Conservation (phyloP, 208 protist species). For the Novymonas esmeraldas region DNA sequence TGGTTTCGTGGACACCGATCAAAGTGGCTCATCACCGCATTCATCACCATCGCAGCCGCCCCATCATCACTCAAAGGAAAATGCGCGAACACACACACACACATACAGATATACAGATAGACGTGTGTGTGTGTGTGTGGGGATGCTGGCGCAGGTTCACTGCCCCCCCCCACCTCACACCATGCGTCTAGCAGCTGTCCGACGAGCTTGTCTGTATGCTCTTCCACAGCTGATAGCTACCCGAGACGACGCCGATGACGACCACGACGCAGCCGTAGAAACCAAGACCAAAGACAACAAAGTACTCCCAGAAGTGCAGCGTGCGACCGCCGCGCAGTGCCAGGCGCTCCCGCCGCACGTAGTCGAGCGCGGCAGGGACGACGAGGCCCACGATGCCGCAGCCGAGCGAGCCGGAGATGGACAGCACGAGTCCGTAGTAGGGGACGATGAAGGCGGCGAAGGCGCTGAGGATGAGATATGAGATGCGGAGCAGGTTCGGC, state of each 20-base stretch:
- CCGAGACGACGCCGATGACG: conserved; percentile 46
- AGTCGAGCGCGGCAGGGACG: conserved; percentile 55
- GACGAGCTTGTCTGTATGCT: conserved; percentile 46
- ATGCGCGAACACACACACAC: too few relatives aligned
- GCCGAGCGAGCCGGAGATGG: conserved; percentile 52
- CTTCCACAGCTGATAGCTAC: conserved; percentile 51
- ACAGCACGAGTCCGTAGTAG: conserved; percentile 60
- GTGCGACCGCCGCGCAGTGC: conserved; percentile 34
- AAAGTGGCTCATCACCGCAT: too few relatives aligned
- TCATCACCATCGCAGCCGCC: too few relatives aligned
- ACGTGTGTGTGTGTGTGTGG: too few relatives aligned
- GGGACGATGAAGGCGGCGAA: conserved; percentile 49
- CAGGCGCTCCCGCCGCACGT: conserved; percentile 45
- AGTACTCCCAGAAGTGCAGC: conserved; percentile 48
- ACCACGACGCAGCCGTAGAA: conserved; percentile 50
- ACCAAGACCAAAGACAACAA: conserved; percentile 50
- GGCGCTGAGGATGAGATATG: conserved; percentile 31
- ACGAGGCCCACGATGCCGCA: conserved; percentile 56
- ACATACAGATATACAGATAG: too few relatives aligned
- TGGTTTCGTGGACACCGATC: too few relatives aligned
- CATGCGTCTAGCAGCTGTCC: conserved; percentile 30
- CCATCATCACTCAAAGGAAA: too few relatives aligned
- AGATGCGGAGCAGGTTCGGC: conserved; percentile 52
- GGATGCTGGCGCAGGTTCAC: too few relatives aligned
- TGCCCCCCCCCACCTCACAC: too few relatives aligned